Conservation (phyloP, 306 rosid species). For the Ormosia emarginata region DNA sequence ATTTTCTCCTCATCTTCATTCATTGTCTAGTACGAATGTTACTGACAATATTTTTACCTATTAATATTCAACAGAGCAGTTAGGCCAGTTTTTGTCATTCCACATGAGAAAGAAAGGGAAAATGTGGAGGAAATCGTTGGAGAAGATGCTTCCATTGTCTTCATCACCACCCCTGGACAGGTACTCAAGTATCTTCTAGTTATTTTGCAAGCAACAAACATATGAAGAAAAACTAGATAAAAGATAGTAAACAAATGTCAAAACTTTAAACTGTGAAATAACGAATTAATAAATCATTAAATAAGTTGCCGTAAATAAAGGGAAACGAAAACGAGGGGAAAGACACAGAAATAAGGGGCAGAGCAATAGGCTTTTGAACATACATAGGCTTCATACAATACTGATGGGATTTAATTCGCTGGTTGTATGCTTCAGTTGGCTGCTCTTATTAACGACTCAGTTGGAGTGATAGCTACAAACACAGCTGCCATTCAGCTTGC, state of each 20-base stretch:
- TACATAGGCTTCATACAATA: background rate
- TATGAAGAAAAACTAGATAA: background rate
- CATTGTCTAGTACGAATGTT: background rate
- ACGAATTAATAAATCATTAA: background rate
- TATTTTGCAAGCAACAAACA: constrained; percentile 7
- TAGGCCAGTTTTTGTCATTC: constrained; percentile 85
- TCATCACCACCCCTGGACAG: constrained; percentile 95
- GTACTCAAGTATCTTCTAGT: constrained; percentile 31
- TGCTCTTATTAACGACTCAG: constrained; percentile 82
- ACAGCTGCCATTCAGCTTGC: constrained; percentile 87
- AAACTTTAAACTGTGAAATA: background rate
- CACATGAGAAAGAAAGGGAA: constrained; percentile 89
- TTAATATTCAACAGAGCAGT: constrained; percentile 45
- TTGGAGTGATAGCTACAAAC: constrained; percentile 76
- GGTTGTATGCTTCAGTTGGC: constrained; percentile 52
- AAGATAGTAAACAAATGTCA: background rate
- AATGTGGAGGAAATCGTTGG: constrained; percentile 59
- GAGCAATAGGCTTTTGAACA: background rate
- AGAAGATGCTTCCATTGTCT: constrained; percentile 68
- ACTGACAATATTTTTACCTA: background rate
- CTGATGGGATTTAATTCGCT: constrained; percentile 5
- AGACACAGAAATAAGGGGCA: background rate
- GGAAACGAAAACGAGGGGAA: background rate
- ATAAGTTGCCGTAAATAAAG: background rate
- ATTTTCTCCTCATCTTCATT: background rate